Evolutionary conservation across 2,329 filamentous ascomycete species (phyloP).

Genomic region (Elsinoe fawcettii): DNA sequence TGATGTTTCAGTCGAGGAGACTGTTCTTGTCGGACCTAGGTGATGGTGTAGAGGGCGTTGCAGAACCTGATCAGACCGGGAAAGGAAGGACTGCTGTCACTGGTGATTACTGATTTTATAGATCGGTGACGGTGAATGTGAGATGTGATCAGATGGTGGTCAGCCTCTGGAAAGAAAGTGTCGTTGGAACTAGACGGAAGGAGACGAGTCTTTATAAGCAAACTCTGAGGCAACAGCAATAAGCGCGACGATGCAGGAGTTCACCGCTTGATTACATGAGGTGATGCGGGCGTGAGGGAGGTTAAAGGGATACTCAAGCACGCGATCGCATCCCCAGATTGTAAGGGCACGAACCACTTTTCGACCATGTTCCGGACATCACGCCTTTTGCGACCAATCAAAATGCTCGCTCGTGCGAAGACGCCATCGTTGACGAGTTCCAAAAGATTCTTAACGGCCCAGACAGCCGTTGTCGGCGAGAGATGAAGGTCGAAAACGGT

Average conservation of each 20-base stretch:
- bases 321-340: constrained; percentile 11
- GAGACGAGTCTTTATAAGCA: constrained; percentile 3
- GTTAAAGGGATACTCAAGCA: constrained; percentile 7
- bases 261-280: constrained; percentile 6
- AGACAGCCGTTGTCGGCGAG: constrained; percentile 5
- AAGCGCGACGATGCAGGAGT: background rate
- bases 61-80: background rate
- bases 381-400: constrained; percentile 6
- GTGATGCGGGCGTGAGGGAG: background rate
- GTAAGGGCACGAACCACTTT: background rate
- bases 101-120: background rate
- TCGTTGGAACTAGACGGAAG: background rate
- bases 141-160: background rate
- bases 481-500: constrained; percentile 10
- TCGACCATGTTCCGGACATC: background rate
- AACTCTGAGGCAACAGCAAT: constrained; percentile 4
- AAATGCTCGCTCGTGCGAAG: background rate
- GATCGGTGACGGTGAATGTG: constrained; percentile 2
- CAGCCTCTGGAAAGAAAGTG: background rate
- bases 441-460: background rate
- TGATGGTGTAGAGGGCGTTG: background rate
- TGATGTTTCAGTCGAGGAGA: background rate
- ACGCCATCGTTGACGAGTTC: constrained; percentile 6
- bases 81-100: constrained; percentile 4
- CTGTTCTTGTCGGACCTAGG: background rate